These are phyloP conservation scores for Sphagnurus paluster DNA, from an alignment of 1,284 basidiomycete species.

Conservation along the genomic window DNA sequence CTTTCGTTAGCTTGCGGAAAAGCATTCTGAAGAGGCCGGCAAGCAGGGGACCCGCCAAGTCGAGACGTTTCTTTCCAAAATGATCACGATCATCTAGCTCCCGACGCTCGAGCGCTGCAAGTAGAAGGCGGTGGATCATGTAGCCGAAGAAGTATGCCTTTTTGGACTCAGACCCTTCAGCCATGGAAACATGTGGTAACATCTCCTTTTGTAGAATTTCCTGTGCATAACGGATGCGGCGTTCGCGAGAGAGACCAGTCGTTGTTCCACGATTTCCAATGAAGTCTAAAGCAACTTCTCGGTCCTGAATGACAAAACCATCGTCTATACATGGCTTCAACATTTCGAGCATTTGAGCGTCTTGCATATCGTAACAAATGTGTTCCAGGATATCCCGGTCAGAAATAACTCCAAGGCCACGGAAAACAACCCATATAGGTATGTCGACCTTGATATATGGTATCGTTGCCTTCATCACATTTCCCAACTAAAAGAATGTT, in stretches of 20 bases:
- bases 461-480: slow-evolving; percentile 96
- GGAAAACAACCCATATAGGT: slow-evolving; percentile 98
- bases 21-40: slow-evolving; percentile 97
- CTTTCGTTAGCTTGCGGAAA: slow-evolving; percentile 95
- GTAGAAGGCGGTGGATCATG: slow-evolving; percentile 95
- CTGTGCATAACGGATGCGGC: slow-evolving; percentile 94
- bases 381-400: slow-evolving; percentile 98
- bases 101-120: slow-evolving; percentile 91
- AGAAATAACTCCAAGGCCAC: slow-evolving; percentile 96
- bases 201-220: slow-evolving; percentile 99
- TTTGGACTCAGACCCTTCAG: slow-evolving; percentile 95
- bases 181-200: slow-evolving; percentile 96
- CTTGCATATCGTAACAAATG: slow-evolving; percentile 98
- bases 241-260: slow-evolving; percentile 88
- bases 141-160: slow-evolving; percentile 99
- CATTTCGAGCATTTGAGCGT: slow-evolving; percentile 97
- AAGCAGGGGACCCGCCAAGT: slow-evolving; percentile 93
- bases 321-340: slow-evolving; percentile 99
- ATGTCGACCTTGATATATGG: slow-evolving; percentile 99
- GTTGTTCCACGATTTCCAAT: slow-evolving; percentile 98
- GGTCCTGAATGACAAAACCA: slow-evolving; percentile 97
- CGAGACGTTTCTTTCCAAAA: slow-evolving; percentile 97
- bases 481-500: slow-evolving; percentile 62
- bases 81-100: slow-evolving; percentile 99
- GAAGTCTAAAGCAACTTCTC: slow-evolving; percentile 95